These are phyloP conservation scores for Penicillium verhagenii DNA, from an alignment of 495 filamentous ascomycete genomes.

Conservation along the genomic window DNA sequence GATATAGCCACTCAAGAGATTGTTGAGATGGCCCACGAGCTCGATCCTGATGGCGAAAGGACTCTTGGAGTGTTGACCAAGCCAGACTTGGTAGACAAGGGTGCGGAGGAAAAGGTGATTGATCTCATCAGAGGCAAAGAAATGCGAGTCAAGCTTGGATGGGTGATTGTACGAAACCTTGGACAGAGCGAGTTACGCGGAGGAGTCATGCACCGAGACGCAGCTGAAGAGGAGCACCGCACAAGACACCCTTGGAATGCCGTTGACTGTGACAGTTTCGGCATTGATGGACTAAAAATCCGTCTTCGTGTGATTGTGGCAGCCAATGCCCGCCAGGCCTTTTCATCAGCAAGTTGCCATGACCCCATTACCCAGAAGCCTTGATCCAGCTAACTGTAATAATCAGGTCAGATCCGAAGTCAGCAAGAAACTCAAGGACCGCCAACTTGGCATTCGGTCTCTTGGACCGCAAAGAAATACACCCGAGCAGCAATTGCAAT, in stretches of 20 bases:
- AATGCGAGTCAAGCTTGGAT: constrained; percentile 50
- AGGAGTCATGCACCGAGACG: constrained; percentile 13
- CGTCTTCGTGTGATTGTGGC: too few species aligned
- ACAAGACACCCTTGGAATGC: background rate
- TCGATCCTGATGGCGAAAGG: constrained; percentile 48
- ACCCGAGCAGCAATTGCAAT: too few species aligned
- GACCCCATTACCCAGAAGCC: too few species aligned
- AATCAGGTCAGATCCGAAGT: too few species aligned
- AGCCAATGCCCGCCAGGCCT: too few species aligned
- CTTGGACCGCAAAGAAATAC: too few species aligned
- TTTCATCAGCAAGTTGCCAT: too few species aligned
- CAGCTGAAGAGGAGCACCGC: constrained; percentile 25
- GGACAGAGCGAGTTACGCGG: constrained; percentile 29
- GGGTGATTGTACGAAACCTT: constrained; percentile 55
- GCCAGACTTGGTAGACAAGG: constrained; percentile 56
- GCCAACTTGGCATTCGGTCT: too few species aligned
- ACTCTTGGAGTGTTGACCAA: constrained; percentile 63
- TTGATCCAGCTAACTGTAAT: too few species aligned
- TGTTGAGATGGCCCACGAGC: constrained; percentile 48
- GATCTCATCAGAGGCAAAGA: constrained; percentile 47
- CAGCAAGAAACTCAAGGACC: too few species aligned
- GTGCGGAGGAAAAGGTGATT: constrained; percentile 40
- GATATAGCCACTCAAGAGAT: constrained; percentile 65
- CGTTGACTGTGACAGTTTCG: background rate
- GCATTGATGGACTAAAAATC: too few species aligned